Base-by-base conservation (phyloP, 129 eudicot genomes). In the Flaveria linearis region DNA sequence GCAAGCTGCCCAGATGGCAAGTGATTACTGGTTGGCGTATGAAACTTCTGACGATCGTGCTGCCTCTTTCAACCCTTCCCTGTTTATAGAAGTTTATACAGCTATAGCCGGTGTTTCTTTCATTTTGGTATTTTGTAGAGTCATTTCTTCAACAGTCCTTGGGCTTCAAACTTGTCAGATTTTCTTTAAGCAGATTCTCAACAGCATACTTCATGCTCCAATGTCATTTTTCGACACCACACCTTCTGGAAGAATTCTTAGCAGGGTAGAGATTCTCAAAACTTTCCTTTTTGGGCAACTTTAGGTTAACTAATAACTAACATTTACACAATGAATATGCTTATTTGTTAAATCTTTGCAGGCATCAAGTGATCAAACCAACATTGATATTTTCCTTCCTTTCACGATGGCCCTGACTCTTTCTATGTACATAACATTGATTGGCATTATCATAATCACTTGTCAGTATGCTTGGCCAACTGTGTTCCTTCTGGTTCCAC, bases 381-480 rank as follows among this genome's bases (percentile, higher is more conserved):
- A 90, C 70, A 69, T 92, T 28, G 98, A 92, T 78, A 53, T 88
- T 0, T 80, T 92, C 42, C 76, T 92, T 51, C 96, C 98, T 3
- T 86, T 86, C 61, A 76, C 84, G 42, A 69, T 76, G 78, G 72
- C 82, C 72, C 7, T 92, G 22, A 74, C 82, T 25, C 50, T 88
- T 47, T 23, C 90, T 11, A 81, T 82, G 85, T 86, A 77, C 76
- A 65, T 88, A 41, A 74, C 86, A 60, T 80, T 92, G 71, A 42
- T 88, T 41, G 82, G 98, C 72, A 88, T 88, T 79, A 66, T 92
- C 56, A 66, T 92, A 46, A 80, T 92, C 83, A 92, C 94, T 1
- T 92, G 98, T 69, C 98, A 90, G 75, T 84, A 92, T 65, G 81
- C 98, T 58, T 92, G 98, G 98, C 98, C 98, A 7, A 90, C 94